Evolutionary conservation across 1,284 basidiomycete genomes (phyloP).

Genomic region (Meira miltonrushii): DNA sequence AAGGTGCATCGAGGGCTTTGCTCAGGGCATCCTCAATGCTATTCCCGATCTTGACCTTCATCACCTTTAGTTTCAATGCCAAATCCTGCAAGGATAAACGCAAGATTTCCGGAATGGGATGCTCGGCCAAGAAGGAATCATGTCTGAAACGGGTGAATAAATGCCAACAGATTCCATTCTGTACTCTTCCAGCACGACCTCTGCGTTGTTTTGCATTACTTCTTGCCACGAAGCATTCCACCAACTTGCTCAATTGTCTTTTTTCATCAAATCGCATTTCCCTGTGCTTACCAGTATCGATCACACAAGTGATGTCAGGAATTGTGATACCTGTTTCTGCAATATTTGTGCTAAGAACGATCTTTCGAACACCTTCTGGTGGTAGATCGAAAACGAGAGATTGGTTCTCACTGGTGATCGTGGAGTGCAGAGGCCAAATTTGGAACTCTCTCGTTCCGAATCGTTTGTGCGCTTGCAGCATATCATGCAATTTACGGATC

Average conservation of each 20-base stretch:
- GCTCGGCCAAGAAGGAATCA: slow-evolving; percentile 81
- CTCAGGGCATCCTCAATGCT: slow-evolving; percentile 81
- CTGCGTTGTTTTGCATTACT: slow-evolving; percentile 91
- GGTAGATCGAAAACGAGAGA: slow-evolving; percentile 83
- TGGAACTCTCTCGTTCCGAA: slow-evolving; percentile 72
- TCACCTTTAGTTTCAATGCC: slow-evolving; percentile 91
- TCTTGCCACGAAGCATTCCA: slow-evolving; percentile 86
- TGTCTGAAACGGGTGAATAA: slow-evolving; percentile 85
- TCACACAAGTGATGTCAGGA: slow-evolving; percentile 95
- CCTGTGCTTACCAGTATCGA: slow-evolving; percentile 85
- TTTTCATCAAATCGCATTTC: slow-evolving; percentile 78
- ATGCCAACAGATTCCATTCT: slow-evolving; percentile 86
- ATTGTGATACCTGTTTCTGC: slow-evolving; percentile 95
- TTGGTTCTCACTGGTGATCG: slow-evolving; percentile 66
- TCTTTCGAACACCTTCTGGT: slow-evolving; percentile 73
- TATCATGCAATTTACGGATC: slow-evolving; percentile 81
- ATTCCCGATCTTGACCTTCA: slow-evolving; percentile 79
- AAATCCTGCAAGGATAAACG: slow-evolving; percentile 89
- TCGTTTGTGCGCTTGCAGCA: slow-evolving; percentile 67
- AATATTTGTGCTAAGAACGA: slow-evolving; percentile 72
- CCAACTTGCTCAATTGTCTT: slow-evolving; percentile 83
- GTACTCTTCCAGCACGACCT: slow-evolving; percentile 89
- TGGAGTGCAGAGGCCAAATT: slow-evolving; percentile 88
- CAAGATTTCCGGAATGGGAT: slow-evolving; percentile 93
- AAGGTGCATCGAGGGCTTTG: slow-evolving; percentile 83